phyloP scores from a whole-genome alignment of 2,329 filamentous ascomycete genomes.

The Clonostachys sp. region DNA sequence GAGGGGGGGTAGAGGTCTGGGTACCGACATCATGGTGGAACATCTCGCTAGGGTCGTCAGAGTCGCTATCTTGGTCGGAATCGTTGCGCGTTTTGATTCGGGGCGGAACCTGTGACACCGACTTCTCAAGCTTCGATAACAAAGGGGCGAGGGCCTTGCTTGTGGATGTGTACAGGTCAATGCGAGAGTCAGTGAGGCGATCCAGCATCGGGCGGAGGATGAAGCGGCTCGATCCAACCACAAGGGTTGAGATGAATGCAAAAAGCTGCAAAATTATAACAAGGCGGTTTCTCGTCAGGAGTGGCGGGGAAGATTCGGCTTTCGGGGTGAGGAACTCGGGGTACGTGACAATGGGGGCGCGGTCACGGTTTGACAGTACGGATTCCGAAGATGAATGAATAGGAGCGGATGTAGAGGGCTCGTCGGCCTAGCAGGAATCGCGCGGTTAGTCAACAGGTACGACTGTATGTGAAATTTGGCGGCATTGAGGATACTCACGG shows the following conservation, averaged over 20 bases:
- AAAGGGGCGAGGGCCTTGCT: constrained; percentile 38
- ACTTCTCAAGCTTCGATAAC: constrained; percentile 45
- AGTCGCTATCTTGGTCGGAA: constrained; percentile 30
- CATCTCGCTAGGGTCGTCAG: constrained; percentile 67
- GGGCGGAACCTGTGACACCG: constrained; percentile 58
- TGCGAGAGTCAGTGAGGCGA: constrained; percentile 43
- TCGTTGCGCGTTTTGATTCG: constrained; percentile 11
- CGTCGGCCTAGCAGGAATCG: background rate
- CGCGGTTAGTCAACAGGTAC: background rate
- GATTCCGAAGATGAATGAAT: constrained; percentile 13
- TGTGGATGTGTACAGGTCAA: constrained; percentile 46
- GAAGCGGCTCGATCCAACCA: constrained; percentile 69
- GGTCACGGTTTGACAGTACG: constrained; percentile 27
- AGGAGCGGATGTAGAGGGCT: constrained; percentile 11
- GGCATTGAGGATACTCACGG: no score
- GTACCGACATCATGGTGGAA: constrained; percentile 79
- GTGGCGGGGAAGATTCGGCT: constrained; percentile 54
- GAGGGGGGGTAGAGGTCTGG: constrained; percentile 54
- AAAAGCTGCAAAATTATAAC: constrained; percentile 56
- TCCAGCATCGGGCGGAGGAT: constrained; percentile 60
- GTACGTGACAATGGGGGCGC: constrained; percentile 62
- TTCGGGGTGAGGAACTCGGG: constrained; percentile 58
- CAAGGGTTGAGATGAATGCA: constrained; percentile 50
- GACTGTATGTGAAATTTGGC: constrained; percentile 7
- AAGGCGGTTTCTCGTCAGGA: constrained; percentile 57